Evolutionary conservation across 2,329 filamentous ascomycete genomes (phyloP).

Genomic region (Xylaria sp.): DNA sequence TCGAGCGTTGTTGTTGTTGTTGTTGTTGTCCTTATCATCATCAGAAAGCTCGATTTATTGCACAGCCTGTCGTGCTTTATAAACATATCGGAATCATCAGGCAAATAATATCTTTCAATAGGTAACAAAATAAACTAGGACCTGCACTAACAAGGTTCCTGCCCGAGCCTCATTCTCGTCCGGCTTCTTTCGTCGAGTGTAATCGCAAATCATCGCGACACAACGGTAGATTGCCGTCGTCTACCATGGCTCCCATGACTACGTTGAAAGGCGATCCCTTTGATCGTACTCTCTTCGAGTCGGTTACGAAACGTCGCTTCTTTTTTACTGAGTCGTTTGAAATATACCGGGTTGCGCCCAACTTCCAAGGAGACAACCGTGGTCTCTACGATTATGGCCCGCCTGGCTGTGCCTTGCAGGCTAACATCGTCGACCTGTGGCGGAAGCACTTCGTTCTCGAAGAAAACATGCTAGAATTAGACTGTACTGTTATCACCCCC

Average conservation of each 20-base stretch:
- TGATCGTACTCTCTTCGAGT: constrained; percentile 70
- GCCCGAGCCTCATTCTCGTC: neutral
- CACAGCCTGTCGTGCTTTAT: no score
- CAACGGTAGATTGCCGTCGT: neutral
- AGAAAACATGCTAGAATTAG: constrained; percentile 95
- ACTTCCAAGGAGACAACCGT: constrained; percentile 34
- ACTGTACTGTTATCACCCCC: constrained; percentile 93
- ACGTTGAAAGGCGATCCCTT: constrained; percentile 71
- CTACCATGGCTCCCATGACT: constrained; percentile 50
- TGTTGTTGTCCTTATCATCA: no score
- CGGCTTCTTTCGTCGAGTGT: neutral
- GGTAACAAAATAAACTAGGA: neutral
- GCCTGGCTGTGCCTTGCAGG: constrained; percentile 84
- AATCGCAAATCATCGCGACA: neutral
- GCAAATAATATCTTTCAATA: no score
- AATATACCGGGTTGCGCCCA: constrained; percentile 24
- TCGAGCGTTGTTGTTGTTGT: no score
- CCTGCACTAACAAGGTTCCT: neutral
- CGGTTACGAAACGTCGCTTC: constrained; percentile 64
- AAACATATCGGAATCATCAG: no score
- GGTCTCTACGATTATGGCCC: constrained; percentile 95
- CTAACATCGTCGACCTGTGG: constrained; percentile 90
- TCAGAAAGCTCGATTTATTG: no score
- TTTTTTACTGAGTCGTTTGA: constrained; percentile 32
- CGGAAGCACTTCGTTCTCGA: constrained; percentile 92